Evolutionary conservation across 2,329 filamentous ascomycete genomes (phyloP).

Genomic region (Fusarium sp.): DNA sequence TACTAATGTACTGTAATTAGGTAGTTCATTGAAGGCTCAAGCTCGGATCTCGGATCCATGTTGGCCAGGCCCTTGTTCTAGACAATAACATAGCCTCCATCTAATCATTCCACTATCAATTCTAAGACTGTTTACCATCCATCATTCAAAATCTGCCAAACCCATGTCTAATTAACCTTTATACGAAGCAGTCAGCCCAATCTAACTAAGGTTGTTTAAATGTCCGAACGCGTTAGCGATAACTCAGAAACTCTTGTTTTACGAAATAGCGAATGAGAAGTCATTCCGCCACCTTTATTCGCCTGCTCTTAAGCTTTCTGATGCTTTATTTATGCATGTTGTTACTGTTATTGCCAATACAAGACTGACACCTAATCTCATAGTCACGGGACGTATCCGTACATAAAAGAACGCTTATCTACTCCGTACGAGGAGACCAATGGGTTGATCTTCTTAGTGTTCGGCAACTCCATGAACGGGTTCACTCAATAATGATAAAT

Average conservation of each 20-base stretch:
- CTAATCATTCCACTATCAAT: background rate
- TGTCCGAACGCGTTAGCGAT: background rate
- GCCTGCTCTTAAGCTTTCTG: background rate
- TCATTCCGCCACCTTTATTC: background rate
- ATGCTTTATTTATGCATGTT: background rate
- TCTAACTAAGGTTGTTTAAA: background rate
- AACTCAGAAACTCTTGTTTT: background rate
- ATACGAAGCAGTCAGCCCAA: background rate
- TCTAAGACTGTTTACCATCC: background rate
- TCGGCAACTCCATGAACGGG: background rate
- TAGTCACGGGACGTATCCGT: background rate
- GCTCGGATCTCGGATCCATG: background rate
- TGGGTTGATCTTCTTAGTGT: background rate
- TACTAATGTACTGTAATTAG: background rate
- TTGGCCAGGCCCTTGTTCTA: background rate
- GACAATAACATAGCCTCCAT: background rate
- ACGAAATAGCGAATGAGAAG: slow-evolving; percentile 1
- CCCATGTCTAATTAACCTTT: background rate
- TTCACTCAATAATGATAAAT: background rate
- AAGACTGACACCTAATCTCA: background rate
- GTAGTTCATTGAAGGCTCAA: background rate
- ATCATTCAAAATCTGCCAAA: background rate
- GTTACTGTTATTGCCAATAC: background rate
- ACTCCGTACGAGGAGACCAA: background rate
- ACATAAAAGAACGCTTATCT: background rate